A percentile compares a stretch with the other conserved stretches of the same genome.
Conservation (phyloP, 1,284 basidiomycete species). For the Irpex sp. region DNA sequence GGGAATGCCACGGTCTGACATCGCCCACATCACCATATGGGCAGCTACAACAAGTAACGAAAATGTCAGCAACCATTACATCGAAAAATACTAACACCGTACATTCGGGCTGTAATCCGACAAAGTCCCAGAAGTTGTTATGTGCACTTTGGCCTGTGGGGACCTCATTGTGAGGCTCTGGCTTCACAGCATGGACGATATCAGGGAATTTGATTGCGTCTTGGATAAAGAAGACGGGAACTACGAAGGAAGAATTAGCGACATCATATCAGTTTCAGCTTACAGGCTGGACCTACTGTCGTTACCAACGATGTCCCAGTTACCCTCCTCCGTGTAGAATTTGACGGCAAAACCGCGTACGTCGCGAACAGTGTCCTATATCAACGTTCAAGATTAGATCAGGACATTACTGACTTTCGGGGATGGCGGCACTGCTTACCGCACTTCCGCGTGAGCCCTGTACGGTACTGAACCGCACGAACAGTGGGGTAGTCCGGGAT, state of each 20-base stretch:
- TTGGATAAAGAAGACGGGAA: slow-evolving; percentile 86
- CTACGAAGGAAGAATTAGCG: slow-evolving; percentile 26
- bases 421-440: slow-evolving; percentile 30
- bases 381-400: slow-evolving; percentile 12
- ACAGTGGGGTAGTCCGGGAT: slow-evolving; percentile 66
- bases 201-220: slow-evolving; percentile 84
- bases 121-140: slow-evolving; percentile 85
- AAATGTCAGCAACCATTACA: neutral
- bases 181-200: slow-evolving; percentile 76
- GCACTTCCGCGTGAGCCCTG: slow-evolving; percentile 74
- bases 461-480: slow-evolving; percentile 82
- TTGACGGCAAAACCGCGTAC: slow-evolving; percentile 82
- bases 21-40: slow-evolving; percentile 81
- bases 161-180: slow-evolving; percentile 77
- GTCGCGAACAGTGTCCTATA: slow-evolving; percentile 74
- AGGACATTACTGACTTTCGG: neutral
- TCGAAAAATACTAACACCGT: slow-evolving; percentile 18
- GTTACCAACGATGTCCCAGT: slow-evolving; percentile 83
- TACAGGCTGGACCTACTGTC: slow-evolving; percentile 29
- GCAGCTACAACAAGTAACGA: slow-evolving; percentile 40
- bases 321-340: slow-evolving; percentile 78
- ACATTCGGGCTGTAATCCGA: slow-evolving; percentile 61
- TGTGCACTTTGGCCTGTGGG: slow-evolving; percentile 64
- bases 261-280: no score
- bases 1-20: slow-evolving; percentile 81